Evolutionary conservation across 2,329 filamentous ascomycete genomes (phyloP).

Genomic region (Exophiala phaeomuriformis): DNA sequence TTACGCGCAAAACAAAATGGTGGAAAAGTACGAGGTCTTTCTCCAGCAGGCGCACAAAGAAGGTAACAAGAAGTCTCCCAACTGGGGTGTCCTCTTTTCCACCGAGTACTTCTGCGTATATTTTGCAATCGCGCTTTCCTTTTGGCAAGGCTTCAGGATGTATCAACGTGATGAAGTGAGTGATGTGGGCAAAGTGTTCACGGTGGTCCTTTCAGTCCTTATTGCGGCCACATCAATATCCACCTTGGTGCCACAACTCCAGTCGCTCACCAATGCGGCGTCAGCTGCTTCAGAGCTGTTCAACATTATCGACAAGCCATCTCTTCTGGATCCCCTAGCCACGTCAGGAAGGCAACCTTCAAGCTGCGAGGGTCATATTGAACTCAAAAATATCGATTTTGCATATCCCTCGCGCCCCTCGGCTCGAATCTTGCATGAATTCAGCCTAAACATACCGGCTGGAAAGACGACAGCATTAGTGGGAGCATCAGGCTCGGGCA

Average conservation of each 20-base stretch:
- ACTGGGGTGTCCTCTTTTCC: constrained; percentile 40
- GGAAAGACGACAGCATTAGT: constrained; percentile 39
- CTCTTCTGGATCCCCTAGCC: constrained; percentile 70
- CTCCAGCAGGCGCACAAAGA: constrained; percentile 39
- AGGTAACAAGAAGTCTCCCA: constrained; percentile 40
- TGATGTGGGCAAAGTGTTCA: constrained; percentile 29
- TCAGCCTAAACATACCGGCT: constrained; percentile 32
- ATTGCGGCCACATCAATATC: constrained; percentile 18
- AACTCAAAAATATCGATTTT: constrained; percentile 58
- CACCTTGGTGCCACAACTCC: constrained; percentile 33
- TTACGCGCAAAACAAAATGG: constrained; percentile 40
- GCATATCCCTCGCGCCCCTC: constrained; percentile 54
- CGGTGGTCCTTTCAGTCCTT: constrained; percentile 22
- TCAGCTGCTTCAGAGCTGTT: constrained; percentile 52
- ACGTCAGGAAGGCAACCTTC: constrained; percentile 57
- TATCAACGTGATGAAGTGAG: constrained; percentile 29
- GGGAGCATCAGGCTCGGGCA: constrained; percentile 40
- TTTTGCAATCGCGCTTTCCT: constrained; percentile 54
- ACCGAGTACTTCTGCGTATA: constrained; percentile 52
- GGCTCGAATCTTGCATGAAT: constrained; percentile 32
- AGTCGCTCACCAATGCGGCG: constrained; percentile 38
- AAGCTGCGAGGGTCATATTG: constrained; percentile 44
- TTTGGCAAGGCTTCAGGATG: constrained; percentile 36
- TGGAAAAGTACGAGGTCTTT: constrained; percentile 38
- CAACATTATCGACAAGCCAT: constrained; percentile 80